A percentile compares a stretch with the other conserved stretches of the same genome.
Evolutionary conservation across 805 yeast genomes (phyloP).

Genomic region (Hanseniaspora pseudoguilliermondii): DNA sequence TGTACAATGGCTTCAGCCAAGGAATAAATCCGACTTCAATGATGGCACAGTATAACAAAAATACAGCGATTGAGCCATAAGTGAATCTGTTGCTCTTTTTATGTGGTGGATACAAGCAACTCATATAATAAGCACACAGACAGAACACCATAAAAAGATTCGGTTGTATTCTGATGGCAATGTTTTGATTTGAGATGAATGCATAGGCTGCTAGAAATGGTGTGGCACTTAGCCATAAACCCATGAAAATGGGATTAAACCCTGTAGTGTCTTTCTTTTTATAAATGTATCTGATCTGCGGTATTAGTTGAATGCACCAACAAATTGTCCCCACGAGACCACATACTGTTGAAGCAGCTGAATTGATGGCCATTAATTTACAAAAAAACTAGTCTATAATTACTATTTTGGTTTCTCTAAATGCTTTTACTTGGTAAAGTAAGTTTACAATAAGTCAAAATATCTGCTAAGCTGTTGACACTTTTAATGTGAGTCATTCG

Average conservation of each 20-base stretch:
- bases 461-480: no score
- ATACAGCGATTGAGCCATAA: slow-evolving; percentile 7
- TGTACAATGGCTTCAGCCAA: slow-evolving; percentile 48
- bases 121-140: slow-evolving; percentile 53
- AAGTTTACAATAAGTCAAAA: no score
- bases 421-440: neutral
- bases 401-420: no score
- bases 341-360: slow-evolving; percentile 53
- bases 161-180: slow-evolving; percentile 79
- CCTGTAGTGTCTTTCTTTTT: slow-evolving; percentile 71
- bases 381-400: neutral
- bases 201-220: slow-evolving; percentile 82
- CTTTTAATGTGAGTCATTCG: no score
- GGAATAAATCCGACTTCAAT: slow-evolving; percentile 59
- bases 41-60: slow-evolving; percentile 37
- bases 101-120: slow-evolving; percentile 63
- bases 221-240: slow-evolving; percentile 68
- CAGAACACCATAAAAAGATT: slow-evolving; percentile 66
- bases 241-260: slow-evolving; percentile 76
- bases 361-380: slow-evolving; percentile 17
- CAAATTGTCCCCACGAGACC: slow-evolving; percentile 83
- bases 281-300: slow-evolving; percentile 70
- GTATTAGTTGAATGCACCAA: slow-evolving; percentile 87
- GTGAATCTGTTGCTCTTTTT: slow-evolving; percentile 24
- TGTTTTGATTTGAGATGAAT: slow-evolving; percentile 51